phyloP scores from a whole-genome alignment of 2,329 filamentous ascomycete genomes.

The Pseudogymnoascus pannorum region DNA sequence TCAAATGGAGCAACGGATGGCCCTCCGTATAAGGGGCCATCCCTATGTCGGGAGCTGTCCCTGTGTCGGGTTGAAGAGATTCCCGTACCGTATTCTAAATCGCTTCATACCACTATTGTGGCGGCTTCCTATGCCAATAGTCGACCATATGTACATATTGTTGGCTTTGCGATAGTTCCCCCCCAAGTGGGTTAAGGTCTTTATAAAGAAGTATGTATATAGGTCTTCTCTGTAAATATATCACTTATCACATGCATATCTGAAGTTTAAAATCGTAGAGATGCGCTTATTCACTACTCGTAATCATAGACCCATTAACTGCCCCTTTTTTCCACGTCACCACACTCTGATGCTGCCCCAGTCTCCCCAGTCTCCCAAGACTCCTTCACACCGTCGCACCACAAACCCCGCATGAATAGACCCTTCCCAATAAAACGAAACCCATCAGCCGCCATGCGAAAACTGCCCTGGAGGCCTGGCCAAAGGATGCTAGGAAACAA shows the following conservation, averaged over 20 bases:
- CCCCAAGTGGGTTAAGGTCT: neutral
- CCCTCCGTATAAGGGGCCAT: slow-evolving; percentile 30
- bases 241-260: neutral
- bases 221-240: neutral
- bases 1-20: slow-evolving; percentile 39
- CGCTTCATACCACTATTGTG: neutral
- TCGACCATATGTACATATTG: neutral
- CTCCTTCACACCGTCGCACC: neutral
- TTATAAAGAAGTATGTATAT: neutral
- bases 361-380: neutral
- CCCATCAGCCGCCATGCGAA: neutral
- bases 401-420: neutral
- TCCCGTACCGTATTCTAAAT: neutral
- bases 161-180: neutral
- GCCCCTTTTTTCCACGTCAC: neutral
- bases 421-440: neutral
- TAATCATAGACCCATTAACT: neutral
- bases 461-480: neutral
- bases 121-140: neutral
- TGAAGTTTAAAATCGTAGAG: neutral
- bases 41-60: neutral
- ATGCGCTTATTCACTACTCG: neutral
- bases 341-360: neutral
- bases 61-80: neutral
- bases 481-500: neutral